These are phyloP conservation scores for Spergularia bocconei DNA, from an alignment of 148 eudicot genomes.

Conservation along the genomic window DNA sequence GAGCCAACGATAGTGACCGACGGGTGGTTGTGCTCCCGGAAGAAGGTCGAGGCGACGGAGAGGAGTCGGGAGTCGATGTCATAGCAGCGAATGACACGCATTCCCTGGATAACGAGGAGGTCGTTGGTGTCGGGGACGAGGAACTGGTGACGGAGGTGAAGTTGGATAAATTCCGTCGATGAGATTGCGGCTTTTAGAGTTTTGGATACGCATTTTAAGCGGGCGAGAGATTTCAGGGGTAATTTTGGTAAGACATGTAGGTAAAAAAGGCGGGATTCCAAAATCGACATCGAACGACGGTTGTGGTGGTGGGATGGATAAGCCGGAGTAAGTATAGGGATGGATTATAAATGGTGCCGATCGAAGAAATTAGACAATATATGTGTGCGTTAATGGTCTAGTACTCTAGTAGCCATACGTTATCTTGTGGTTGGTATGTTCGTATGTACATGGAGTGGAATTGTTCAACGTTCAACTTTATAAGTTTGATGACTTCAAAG, in stretches of 20 bases:
- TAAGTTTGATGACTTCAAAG: too few relatives aligned
- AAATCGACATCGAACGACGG: background rate
- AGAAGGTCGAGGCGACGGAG: background rate
- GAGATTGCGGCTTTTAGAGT: conserved; percentile 1
- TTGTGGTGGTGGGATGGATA: too few relatives aligned
- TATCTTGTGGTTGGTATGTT: too few relatives aligned
- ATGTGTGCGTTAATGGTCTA: too few relatives aligned
- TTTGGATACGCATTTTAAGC: conserved; percentile 9
- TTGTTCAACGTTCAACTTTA: too few relatives aligned
- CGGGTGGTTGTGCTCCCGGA: background rate
- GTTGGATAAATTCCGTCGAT: background rate
- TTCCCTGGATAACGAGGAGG: background rate
- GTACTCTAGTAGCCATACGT: too few relatives aligned
- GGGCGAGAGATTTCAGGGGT: background rate
- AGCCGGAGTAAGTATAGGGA: too few relatives aligned
- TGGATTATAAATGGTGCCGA: too few relatives aligned
- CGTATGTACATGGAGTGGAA: too few relatives aligned
- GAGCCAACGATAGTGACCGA: background rate
- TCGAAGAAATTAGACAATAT: too few relatives aligned
- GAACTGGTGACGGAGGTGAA: background rate
- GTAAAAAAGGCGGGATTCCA: background rate
- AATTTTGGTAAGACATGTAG: background rate
- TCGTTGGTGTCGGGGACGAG: background rate
- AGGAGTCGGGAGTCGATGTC: background rate
- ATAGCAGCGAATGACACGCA: background rate